A percentile compares a stretch with the other conserved stretches of the same genome.
These are phyloP conservation scores for Colletotrichum chlorophyti DNA, from an alignment of 2,329 filamentous ascomycete genomes.

Conservation along the genomic window DNA sequence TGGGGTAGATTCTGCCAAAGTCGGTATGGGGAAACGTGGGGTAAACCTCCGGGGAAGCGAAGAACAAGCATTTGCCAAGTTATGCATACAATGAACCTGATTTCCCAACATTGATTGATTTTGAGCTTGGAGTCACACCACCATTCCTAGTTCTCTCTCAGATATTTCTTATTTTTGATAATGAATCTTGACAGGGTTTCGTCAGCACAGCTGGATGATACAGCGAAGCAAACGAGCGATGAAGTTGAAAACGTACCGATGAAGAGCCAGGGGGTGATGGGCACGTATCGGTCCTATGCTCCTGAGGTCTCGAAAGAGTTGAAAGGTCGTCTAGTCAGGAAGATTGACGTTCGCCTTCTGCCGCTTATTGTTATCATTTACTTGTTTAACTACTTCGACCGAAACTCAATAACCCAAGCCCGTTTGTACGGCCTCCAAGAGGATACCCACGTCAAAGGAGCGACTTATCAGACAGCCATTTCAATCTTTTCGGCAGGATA, in stretches of 20 bases:
- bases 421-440: background rate
- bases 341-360: slow-evolving; percentile 46
- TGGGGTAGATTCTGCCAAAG: no score
- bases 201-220: background rate
- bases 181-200: no score
- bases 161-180: no score
- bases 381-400: slow-evolving; percentile 43
- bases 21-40: no score
- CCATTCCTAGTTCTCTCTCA: no score
- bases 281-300: slow-evolving; percentile 1
- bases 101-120: no score
- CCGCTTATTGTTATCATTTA: slow-evolving; percentile 60
- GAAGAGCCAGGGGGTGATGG: background rate
- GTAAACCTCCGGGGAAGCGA: no score
- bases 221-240: background rate
- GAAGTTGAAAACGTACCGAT: background rate
- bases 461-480: slow-evolving; percentile 42
- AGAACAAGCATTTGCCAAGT: no score
- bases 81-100: no score
- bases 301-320: background rate
- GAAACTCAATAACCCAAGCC: slow-evolving; percentile 11
- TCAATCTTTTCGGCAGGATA: slow-evolving; percentile 42
- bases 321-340: slow-evolving; percentile 40
- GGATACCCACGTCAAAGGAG: background rate
- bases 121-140: no score